These are phyloP conservation scores for Ophiosphaerella korrae DNA, from an alignment of 2,329 filamentous ascomycete species.

Conservation along the genomic window DNA sequence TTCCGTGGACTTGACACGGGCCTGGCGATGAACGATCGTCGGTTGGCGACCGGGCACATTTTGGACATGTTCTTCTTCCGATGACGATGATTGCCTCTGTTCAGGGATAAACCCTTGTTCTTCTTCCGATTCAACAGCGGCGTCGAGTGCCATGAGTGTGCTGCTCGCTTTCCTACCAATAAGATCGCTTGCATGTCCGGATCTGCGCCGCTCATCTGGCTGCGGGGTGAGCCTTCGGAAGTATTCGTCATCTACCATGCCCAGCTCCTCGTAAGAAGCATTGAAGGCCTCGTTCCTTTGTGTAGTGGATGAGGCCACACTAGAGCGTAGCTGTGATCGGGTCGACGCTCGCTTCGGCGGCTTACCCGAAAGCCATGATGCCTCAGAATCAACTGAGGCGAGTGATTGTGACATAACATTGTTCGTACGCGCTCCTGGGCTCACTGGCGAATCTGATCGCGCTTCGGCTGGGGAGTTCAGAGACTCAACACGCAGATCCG, in stretches of 20 bases:
- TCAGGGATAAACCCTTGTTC: slow-evolving; percentile 28
- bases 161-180: slow-evolving; percentile 49
- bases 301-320: slow-evolving; percentile 49
- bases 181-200: slow-evolving; percentile 30
- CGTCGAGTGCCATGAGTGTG: slow-evolving; percentile 49
- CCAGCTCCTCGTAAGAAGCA: slow-evolving; percentile 69
- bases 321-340: slow-evolving; percentile 53
- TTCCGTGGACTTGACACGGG: slow-evolving; percentile 65
- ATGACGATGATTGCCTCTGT: slow-evolving; percentile 19
- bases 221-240: slow-evolving; percentile 61
- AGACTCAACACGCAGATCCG: slow-evolving; percentile 37
- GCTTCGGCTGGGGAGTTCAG: slow-evolving; percentile 25
- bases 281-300: slow-evolving; percentile 59
- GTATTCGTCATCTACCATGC: slow-evolving; percentile 74
- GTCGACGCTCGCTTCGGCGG: slow-evolving; percentile 56
- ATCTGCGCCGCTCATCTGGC: slow-evolving; percentile 51
- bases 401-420: slow-evolving; percentile 75
- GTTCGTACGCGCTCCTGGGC: slow-evolving; percentile 34
- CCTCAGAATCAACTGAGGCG: slow-evolving; percentile 93
- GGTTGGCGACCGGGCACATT: slow-evolving; percentile 61
- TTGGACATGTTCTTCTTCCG: slow-evolving; percentile 56
- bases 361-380: slow-evolving; percentile 89
- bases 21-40: slow-evolving; percentile 66
- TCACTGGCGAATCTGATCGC: slow-evolving; percentile 52
- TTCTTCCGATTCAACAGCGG: slow-evolving; percentile 51